These are phyloP conservation scores for Podaxis sp. DNA, from an alignment of 768 basidiomycete species.

Conservation along the genomic window DNA sequence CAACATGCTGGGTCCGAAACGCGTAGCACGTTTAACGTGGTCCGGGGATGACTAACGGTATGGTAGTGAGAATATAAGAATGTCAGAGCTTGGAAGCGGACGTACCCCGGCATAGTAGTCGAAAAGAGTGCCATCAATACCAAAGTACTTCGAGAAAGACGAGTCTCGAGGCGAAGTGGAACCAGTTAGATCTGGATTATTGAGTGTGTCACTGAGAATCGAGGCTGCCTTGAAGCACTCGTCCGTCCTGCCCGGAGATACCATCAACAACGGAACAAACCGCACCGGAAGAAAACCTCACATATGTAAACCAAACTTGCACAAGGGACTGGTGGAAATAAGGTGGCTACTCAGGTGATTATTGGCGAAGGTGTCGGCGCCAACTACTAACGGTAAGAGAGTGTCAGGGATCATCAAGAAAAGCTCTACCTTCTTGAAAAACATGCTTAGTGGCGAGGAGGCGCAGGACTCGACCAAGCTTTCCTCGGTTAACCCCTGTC, in stretches of 20 bases:
- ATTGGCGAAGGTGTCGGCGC: conserved; percentile 30
- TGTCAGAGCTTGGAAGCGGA: neutral
- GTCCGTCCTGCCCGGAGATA: conserved; percentile 14
- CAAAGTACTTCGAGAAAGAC: conserved; percentile 22
- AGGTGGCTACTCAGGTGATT: conserved; percentile 30
- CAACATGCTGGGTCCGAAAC: conserved; percentile 30
- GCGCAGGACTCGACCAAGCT: conserved; percentile 34
- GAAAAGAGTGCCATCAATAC: conserved; percentile 18
- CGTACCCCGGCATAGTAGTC: conserved; percentile 21
- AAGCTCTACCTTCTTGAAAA: conserved; percentile 27
- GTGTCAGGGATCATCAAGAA: neutral
- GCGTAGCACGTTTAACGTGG: conserved; percentile 10
- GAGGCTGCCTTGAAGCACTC: conserved; percentile 19
- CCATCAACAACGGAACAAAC: neutral
- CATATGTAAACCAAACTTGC: conserved; percentile 23
- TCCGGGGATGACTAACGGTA: neutral
- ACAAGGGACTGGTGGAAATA: conserved; percentile 21
- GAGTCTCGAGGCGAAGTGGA: conserved; percentile 21
- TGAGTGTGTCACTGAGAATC: conserved; percentile 29
- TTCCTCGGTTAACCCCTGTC: conserved; percentile 28
- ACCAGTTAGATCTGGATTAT: conserved; percentile 27
- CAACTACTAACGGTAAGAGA: conserved; percentile 19
- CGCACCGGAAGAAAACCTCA: neutral
- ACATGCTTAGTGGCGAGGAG: conserved; percentile 35
- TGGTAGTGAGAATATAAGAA: neutral